Evolutionary conservation across 164 flowering plant species (phyloP).

Genomic region (Vitis amurensis): DNA sequence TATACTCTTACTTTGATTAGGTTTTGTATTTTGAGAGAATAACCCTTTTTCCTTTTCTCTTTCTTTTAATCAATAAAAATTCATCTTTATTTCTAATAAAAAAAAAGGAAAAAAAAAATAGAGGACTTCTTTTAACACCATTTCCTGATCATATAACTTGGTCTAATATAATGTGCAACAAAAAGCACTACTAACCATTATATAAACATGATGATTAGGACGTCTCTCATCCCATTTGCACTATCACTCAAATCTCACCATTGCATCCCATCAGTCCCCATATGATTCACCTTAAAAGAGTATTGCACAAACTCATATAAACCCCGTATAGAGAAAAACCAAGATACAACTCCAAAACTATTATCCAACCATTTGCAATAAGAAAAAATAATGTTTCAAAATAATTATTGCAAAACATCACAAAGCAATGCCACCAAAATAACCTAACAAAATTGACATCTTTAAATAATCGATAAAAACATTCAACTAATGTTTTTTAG

Average conservation of each 20-base stretch:
- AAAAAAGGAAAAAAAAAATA: conserved; percentile 28
- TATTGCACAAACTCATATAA: conserved; percentile 77
- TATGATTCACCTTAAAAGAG: conserved; percentile 47
- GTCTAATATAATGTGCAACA: conserved; percentile 68
- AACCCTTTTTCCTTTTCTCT: too few species aligned
- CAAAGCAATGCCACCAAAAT: too few species aligned
- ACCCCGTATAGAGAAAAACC: conserved; percentile 84
- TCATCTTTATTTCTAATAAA: too few species aligned
- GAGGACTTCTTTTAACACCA: conserved; percentile 52
- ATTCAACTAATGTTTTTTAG: too few species aligned
- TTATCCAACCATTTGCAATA: conserved; percentile 65
- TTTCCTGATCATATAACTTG: conserved; percentile 67
- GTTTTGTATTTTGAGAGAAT: too few species aligned
- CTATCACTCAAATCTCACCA: conserved; percentile 61
- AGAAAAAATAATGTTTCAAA: background rate
- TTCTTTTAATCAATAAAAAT: too few species aligned
- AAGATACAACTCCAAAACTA: conserved; percentile 80
- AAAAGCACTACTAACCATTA: conserved; percentile 58
- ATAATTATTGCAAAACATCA: background rate
- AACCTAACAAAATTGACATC: too few species aligned
- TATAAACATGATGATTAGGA: conserved; percentile 58
- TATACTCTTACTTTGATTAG: too few species aligned
- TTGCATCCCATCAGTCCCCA: conserved; percentile 76
- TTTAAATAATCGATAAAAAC: too few species aligned
- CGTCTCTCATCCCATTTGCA: conserved; percentile 73